A percentile compares a stretch with the other conserved stretches of the same genome.
These are phyloP conservation scores for Acacia melanoxylon DNA, from an alignment of 306 rosid species.

Conservation along the genomic window DNA sequence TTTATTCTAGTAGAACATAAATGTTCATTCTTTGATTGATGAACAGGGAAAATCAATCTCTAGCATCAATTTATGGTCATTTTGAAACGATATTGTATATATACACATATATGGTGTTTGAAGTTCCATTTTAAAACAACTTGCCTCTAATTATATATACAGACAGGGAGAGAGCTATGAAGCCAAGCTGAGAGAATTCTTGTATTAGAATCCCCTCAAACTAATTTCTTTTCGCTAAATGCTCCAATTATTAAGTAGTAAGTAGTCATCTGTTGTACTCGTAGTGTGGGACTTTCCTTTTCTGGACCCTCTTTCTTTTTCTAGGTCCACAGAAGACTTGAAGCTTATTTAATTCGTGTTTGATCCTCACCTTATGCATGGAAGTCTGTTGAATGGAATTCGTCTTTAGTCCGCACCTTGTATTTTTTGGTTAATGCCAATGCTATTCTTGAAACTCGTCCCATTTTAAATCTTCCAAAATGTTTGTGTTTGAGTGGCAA, in stretches of 20 bases:
- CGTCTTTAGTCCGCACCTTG: no score
- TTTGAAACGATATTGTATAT: neutral
- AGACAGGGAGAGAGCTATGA: no score
- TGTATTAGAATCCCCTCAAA: no score
- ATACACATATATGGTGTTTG: neutral
- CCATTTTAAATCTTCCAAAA: no score
- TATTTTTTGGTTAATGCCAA: no score
- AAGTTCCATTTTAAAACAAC: neutral
- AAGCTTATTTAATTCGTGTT: no score
- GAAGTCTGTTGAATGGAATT: no score
- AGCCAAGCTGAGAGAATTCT: no score
- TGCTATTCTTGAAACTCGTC: no score
- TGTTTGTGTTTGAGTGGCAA: no score
- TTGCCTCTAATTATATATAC: neutral
- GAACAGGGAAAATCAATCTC: neutral
- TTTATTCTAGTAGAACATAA: neutral
- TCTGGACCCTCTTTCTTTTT: no score
- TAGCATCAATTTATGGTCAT: neutral
- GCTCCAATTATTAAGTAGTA: neutral
- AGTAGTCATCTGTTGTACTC: neutral
- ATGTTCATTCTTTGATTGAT: neutral
- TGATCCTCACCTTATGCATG: no score
- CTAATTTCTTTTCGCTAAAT: neutral
- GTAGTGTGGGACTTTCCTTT: neutral
- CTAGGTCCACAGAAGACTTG: neutral